Evolutionary conservation across 495 filamentous ascomycete species (phyloP).

Genomic region (Penicillium robsamsonii): DNA sequence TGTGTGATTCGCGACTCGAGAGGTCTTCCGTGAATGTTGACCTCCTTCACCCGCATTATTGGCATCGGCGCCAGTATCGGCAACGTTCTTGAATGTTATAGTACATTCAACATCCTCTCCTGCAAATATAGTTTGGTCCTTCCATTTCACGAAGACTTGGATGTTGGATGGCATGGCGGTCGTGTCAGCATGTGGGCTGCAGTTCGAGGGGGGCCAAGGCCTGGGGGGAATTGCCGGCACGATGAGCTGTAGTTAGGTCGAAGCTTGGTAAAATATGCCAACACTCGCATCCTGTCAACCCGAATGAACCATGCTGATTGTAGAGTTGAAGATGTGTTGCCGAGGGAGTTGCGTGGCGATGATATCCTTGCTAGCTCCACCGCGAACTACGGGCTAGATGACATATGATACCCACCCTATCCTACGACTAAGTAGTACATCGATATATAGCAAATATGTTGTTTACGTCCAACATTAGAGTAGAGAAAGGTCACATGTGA

Average conservation of each 20-base stretch:
- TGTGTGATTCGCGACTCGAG: constrained; percentile 39
- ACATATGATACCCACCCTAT: constrained; percentile 6
- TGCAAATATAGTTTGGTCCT: constrained; percentile 86
- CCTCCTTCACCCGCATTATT: constrained; percentile 32
- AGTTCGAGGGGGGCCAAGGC: constrained; percentile 17
- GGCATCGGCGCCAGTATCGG: constrained; percentile 38
- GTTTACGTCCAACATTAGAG: background rate
- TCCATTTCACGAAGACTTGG: constrained; percentile 92
- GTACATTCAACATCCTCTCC: constrained; percentile 92
- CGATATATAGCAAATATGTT: background rate
- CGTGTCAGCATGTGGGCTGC: constrained; percentile 38
- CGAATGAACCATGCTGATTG: constrained; percentile 22
- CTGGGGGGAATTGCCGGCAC: constrained; percentile 15
- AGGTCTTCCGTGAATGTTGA: constrained; percentile 47
- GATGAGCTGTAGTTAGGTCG: constrained; percentile 8
- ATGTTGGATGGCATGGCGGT: constrained; percentile 63
- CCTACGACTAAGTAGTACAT: background rate
- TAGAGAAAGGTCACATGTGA: background rate
- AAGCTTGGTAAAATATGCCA: constrained; percentile 15
- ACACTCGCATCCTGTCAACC: constrained; percentile 32
- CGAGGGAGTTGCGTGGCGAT: constrained; percentile 18
- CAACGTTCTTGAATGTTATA: constrained; percentile 93
- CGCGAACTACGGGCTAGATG: constrained; percentile 9
- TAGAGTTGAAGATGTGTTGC: constrained; percentile 16
- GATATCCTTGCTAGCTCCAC: constrained; percentile 9